Conservation (phyloP, 257 asterid genomes). For the Solanum tacnaense region DNA sequence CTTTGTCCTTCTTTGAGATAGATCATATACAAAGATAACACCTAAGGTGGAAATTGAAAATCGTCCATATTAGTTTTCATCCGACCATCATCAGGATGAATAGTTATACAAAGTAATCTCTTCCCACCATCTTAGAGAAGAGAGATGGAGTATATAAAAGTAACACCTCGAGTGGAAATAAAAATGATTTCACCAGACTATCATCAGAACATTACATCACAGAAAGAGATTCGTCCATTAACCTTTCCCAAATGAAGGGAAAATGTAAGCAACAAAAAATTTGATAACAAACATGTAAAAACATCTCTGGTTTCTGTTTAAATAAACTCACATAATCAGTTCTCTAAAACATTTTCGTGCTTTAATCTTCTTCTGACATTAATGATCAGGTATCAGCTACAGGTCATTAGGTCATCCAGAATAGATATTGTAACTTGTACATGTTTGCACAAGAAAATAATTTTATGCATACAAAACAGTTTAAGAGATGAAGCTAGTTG, state of each 20-base stretch:
- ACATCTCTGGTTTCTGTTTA: neutral
- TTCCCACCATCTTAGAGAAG: neutral
- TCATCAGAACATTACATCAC: neutral
- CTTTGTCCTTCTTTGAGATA: conserved; percentile 89
- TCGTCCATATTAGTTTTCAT: neutral
- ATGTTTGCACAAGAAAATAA: neutral
- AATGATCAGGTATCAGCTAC: neutral
- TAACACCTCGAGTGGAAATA: neutral
- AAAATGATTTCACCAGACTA: neutral
- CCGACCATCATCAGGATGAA: neutral
- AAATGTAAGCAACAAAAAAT: neutral
- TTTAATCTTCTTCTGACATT: neutral
- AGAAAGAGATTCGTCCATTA: neutral
- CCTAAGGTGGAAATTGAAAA: conserved; percentile 34
- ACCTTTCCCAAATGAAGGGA: neutral
- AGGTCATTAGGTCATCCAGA: neutral
- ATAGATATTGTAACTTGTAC: neutral
- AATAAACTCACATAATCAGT: neutral
- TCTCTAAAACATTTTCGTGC: neutral
- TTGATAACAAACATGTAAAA: neutral
- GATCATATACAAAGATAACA: conserved; percentile 89
- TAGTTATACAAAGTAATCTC: neutral
- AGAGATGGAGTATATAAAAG: neutral
- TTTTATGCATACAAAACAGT: neutral
- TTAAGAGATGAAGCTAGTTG: conserved; percentile 1